Evolutionary conservation across 345 rosid species (phyloP).

Genomic region (Corymbia maculata): DNA sequence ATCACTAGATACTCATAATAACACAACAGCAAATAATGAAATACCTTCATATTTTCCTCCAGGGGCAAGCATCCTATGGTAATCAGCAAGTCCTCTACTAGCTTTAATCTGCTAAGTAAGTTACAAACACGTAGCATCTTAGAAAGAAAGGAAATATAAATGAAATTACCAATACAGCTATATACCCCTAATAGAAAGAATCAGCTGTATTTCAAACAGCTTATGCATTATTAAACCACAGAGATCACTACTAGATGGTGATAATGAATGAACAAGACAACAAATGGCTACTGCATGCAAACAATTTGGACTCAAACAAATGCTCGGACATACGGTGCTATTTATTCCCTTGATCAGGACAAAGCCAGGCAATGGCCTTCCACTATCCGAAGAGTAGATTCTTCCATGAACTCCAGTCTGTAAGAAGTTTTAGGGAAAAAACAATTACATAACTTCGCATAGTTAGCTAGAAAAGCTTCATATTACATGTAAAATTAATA

Average conservation of each 20-base stretch:
- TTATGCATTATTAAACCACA: not conserved
- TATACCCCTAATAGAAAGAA: not conserved
- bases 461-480: not conserved
- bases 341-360: conserved; percentile 64
- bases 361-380: conserved; percentile 69
- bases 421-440: not conserved
- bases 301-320: not conserved
- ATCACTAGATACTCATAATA: not conserved
- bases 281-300: not conserved
- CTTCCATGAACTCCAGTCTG: conserved; percentile 93
- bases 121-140: not conserved
- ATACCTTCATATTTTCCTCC: conserved; percentile 75
- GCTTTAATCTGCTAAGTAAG: conserved; percentile 50
- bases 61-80: conserved; percentile 70
- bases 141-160: not conserved
- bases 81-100: conserved; percentile 53
- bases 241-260: not conserved
- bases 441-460: not conserved
- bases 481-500: not conserved
- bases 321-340: conserved; percentile 42
- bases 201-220: not conserved
- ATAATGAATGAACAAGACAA: not conserved
- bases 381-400: conserved; percentile 66
- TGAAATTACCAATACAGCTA: not conserved
- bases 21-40: not conserved